Conservation (phyloP, 352 stramenopile species). For the Pythium chondricola region DNA sequence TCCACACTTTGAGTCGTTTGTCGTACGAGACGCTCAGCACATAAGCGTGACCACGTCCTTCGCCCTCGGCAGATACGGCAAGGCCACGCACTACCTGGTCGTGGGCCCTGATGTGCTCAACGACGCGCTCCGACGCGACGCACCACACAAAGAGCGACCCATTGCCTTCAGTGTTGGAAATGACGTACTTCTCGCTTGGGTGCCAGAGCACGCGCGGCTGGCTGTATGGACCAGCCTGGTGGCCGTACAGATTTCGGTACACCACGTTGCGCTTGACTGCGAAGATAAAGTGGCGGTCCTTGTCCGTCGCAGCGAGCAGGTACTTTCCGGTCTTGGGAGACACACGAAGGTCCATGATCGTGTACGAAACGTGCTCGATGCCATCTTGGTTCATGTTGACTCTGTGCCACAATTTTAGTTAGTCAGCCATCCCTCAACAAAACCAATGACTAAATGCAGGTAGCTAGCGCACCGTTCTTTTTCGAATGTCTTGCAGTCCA, state of each 20-base stretch:
- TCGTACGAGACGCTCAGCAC: slow-evolving; percentile 79
- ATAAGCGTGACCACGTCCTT: background rate
- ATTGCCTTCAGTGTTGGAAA: slow-evolving; percentile 76
- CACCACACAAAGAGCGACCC: slow-evolving; percentile 65
- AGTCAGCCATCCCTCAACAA: background rate
- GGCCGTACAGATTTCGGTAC: slow-evolving; percentile 73
- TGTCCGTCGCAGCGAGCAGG: slow-evolving; percentile 71
- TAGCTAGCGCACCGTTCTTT: slow-evolving; percentile 67
- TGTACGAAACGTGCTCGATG: slow-evolving; percentile 85
- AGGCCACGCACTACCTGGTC: slow-evolving; percentile 61
- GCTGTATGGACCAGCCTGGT: slow-evolving; percentile 79
- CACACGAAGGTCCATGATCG: slow-evolving; percentile 76
- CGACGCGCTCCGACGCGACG: slow-evolving; percentile 66
- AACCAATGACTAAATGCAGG: too few species aligned
- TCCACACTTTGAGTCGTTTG: slow-evolving; percentile 69
- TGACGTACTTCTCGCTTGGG: slow-evolving; percentile 75
- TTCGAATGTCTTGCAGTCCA: slow-evolving; percentile 71
- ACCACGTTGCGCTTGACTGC: slow-evolving; percentile 52
- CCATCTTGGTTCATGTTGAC: slow-evolving; percentile 84
- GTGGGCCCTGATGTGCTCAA: slow-evolving; percentile 63
- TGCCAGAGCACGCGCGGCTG: slow-evolving; percentile 71
- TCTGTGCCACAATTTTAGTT: slow-evolving; percentile 18
- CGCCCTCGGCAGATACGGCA: background rate
- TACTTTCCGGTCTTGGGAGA: slow-evolving; percentile 71
- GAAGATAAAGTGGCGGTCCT: slow-evolving; percentile 79